These are phyloP conservation scores for Taiozyma sp. DNA, from an alignment of 1,139 yeast genomes.

Conservation along the genomic window DNA sequence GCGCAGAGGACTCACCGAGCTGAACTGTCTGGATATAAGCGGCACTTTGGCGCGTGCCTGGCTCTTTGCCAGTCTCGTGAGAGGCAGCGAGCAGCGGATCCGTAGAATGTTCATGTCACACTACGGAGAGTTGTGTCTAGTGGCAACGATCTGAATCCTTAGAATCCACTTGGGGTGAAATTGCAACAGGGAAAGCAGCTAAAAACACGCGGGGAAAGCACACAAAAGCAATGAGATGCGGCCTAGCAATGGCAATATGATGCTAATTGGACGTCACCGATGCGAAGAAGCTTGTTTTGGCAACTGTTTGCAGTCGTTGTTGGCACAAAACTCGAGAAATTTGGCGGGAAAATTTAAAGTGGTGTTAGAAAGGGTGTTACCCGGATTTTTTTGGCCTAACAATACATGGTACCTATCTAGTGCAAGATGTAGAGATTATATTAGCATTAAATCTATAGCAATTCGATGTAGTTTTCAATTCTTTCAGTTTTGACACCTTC, in stretches of 20 bases:
- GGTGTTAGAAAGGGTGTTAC: neutral
- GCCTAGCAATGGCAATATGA: neutral
- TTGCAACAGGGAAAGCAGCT: neutral
- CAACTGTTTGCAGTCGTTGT: neutral
- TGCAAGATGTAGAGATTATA: neutral
- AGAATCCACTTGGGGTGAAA: neutral
- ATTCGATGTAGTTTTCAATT: constrained; percentile 2
- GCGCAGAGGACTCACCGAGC: neutral
- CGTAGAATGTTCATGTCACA: neutral
- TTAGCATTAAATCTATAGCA: constrained; percentile 3
- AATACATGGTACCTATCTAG: neutral
- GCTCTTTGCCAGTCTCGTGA: neutral
- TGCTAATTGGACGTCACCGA: neutral
- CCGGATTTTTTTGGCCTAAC: neutral
- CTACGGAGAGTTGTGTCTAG: neutral
- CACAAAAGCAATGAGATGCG: neutral
- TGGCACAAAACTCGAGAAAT: neutral
- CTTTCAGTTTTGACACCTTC: constrained; percentile 39
- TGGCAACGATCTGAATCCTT: neutral
- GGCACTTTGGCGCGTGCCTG: neutral
- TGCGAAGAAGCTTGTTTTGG: neutral
- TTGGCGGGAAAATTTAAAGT: neutral
- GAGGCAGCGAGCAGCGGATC: neutral
- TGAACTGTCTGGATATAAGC: neutral
- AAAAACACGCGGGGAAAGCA: neutral